These are phyloP conservation scores for Camellia sinensis DNA, from an alignment of 148 eudicot genomes.

Conservation along the genomic window DNA sequence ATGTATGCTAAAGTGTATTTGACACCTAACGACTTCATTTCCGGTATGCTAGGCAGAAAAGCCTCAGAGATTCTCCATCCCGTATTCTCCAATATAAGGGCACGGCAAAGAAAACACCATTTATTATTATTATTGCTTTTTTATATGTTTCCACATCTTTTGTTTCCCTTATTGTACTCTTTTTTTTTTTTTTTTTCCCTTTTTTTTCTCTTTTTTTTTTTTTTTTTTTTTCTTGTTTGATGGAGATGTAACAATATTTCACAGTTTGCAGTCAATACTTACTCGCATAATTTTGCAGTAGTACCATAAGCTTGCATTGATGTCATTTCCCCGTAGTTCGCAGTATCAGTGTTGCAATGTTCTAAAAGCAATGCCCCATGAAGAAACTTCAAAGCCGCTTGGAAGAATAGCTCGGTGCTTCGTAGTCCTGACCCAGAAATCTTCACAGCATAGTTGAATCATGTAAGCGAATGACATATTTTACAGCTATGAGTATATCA, in stretches of 20 bases:
- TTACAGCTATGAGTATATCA: not conserved
- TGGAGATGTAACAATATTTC: not conserved
- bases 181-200: not conserved
- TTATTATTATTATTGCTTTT: not conserved
- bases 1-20: not conserved
- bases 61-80: not conserved
- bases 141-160: not conserved
- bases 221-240: not conserved
- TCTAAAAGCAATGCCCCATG: conserved; percentile 49
- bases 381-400: conserved; percentile 55
- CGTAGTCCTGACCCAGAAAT: conserved; percentile 32
- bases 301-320: conserved; percentile 35
- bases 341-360: conserved; percentile 32
- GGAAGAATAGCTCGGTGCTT: conserved; percentile 45
- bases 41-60: not conserved
- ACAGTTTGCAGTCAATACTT: conserved; percentile 20
- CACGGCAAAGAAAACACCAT: not conserved
- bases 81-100: not conserved
- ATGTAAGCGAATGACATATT: not conserved
- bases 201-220: no score
- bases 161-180: not conserved
- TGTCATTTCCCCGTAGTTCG: conserved; percentile 29
- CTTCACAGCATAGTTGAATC: conserved; percentile 20
- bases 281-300: conserved; percentile 51
- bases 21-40: not conserved